Percentiles rank a stretch among this genome's conserved stretches.
phyloP scores from a whole-genome alignment of 2,329 filamentous ascomycete genomes.

The Paecilomyces sp. region DNA sequence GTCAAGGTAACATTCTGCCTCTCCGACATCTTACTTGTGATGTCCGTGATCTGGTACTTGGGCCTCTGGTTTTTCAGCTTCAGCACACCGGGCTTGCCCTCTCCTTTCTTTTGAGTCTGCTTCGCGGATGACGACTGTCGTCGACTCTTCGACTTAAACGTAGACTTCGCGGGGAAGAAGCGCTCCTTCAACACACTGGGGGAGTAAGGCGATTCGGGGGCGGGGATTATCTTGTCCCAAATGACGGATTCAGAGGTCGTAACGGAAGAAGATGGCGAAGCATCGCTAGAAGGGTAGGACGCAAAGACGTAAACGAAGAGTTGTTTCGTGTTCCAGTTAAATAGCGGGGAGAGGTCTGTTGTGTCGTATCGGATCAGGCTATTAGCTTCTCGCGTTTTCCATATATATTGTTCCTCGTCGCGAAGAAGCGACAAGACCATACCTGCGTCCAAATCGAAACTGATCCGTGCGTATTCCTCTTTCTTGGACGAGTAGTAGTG shows the following conservation, averaged over 20 bases:
- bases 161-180: slow-evolving; percentile 21
- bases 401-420: no score
- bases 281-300: slow-evolving; percentile 47
- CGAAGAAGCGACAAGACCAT: slow-evolving; percentile 8
- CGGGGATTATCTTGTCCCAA: slow-evolving; percentile 58
- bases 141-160: not conserved
- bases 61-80: slow-evolving; percentile 76
- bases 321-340: slow-evolving; percentile 99
- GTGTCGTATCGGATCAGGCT: not conserved
- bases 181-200: slow-evolving; percentile 27
- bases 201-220: slow-evolving; percentile 4
- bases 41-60: slow-evolving; percentile 96
- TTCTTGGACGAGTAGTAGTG: slow-evolving; percentile 90
- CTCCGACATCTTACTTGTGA: slow-evolving; percentile 68
- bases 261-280: slow-evolving; percentile 14
- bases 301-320: slow-evolving; percentile 94
- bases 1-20: slow-evolving; percentile 67
- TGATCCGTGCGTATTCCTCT: slow-evolving; percentile 92
- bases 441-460: slow-evolving; percentile 82
- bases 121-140: slow-evolving; percentile 5
- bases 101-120: slow-evolving; percentile 7
- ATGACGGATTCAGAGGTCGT: slow-evolving; percentile 63
- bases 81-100: slow-evolving; percentile 53
- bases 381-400: not conserved
- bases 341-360: slow-evolving; percentile 75